Evolutionary conservation across 805 yeast genomes (phyloP), one percentile per base, ranked within the genome.

Genomic region (Saccharomycopsis capsularis): DNA sequence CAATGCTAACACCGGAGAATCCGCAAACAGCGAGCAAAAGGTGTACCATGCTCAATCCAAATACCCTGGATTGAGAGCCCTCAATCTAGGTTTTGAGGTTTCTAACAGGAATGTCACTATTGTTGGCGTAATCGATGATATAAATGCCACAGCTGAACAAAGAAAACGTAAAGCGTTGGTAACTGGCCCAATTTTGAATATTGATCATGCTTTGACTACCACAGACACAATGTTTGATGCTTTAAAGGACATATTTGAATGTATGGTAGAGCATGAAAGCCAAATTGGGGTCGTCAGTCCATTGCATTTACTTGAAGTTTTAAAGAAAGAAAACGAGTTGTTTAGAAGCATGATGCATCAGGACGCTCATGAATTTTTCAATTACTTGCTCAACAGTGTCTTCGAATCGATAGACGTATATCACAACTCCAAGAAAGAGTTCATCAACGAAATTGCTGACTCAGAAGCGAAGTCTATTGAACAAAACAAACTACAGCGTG

Each of bases 301-400:
- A 0, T 68, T 72, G 25, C 74, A 77, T 56, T 75, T 93, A 43
- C 77, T 93, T 40, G 82, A 79, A 41, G 82, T 82, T 46, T 69
- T 91, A 47, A 91, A 88, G 63, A 76, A 76, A 49, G 90, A 86
- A 56, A 93, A 91, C 62, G 85, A 81, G 57, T 68, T 91, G 58
- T 93, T 93, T 64, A 72, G 95, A 54, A 82, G 88, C 50, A 81
- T 85, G 39, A 90, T 89, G 96, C 99, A 93, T 63, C 99, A 93
- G 62, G 99, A 93, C 69, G 97, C 98, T 3, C 99, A 93, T 65
- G 99, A 93, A 66, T 93, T 93, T 64, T 74, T 90, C 61, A 91
- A 90, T 63, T 90, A 85, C 60, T 63, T 90, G 56, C 69, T 93
- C 46, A 93, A 93, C 64, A 89, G 85, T 54, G 73, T 84, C 57